These are phyloP conservation scores for Jacaranda mimosifolia DNA, from an alignment of 257 asterid species.

Conservation along the genomic window DNA sequence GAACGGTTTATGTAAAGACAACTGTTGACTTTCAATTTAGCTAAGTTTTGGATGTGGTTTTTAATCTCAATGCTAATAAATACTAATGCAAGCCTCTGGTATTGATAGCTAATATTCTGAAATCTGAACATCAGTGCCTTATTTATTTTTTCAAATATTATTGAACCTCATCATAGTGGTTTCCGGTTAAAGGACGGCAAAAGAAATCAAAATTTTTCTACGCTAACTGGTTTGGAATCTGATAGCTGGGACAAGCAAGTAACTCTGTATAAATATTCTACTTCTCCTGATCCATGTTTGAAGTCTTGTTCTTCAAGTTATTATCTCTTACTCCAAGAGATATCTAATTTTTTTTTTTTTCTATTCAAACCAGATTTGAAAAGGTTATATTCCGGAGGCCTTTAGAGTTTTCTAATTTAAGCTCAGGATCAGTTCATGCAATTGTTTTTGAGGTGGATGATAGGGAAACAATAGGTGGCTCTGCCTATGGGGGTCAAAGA, in stretches of 20 bases:
- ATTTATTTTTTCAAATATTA: not conserved
- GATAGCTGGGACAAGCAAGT: too few species aligned
- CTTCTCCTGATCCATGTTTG: not conserved
- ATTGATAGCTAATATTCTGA: not conserved
- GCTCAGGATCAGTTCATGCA: constrained; percentile 56
- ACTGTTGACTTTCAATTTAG: not conserved
- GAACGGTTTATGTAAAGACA: not conserved
- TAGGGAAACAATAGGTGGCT: constrained; percentile 74
- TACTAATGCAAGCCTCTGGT: not conserved
- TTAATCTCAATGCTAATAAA: not conserved
- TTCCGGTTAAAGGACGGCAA: not conserved
- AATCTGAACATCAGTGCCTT: not conserved
- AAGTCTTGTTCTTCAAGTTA: not conserved
- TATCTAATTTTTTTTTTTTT: constrained; percentile 34
- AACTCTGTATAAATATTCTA: not conserved
- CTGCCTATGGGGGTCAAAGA: constrained; percentile 81
- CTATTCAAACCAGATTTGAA: constrained; percentile 54
- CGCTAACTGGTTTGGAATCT: too few species aligned
- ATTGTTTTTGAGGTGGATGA: constrained; percentile 76
- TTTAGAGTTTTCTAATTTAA: constrained; percentile 59
- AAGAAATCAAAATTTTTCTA: not conserved
- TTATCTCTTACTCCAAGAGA: not conserved
- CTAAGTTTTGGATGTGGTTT: not conserved
- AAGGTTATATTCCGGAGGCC: constrained; percentile 64
- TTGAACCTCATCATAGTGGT: not conserved